Percentiles rank a stretch among this genome's conserved stretches.
Conservation (phyloP, 805 yeast species). For the Novakomyces olei region DNA sequence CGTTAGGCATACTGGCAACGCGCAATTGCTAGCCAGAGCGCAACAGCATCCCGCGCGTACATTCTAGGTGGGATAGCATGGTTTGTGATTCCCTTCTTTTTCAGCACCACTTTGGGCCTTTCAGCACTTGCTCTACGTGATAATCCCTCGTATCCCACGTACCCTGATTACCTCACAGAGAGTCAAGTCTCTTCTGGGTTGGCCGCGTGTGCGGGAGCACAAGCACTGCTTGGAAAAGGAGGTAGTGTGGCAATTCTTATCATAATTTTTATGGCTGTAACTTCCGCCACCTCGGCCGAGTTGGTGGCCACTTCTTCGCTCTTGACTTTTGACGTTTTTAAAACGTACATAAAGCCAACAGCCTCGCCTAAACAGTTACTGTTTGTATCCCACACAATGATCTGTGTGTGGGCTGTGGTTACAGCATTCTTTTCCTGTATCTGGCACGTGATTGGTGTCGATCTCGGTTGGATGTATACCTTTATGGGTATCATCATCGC, state of each 20-base stretch:
- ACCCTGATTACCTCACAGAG: slow-evolving; percentile 38
- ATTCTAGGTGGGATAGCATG: slow-evolving; percentile 26
- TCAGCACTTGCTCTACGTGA: slow-evolving; percentile 32
- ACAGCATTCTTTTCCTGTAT: slow-evolving; percentile 69
- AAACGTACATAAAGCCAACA: slow-evolving; percentile 49
- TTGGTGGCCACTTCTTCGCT: slow-evolving; percentile 64
- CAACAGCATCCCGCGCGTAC: slow-evolving; percentile 22
- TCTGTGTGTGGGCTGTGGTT: slow-evolving; percentile 29
- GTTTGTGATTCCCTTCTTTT: slow-evolving; percentile 22
- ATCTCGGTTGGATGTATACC: slow-evolving; percentile 66
- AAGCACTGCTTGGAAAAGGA: slow-evolving; percentile 57
- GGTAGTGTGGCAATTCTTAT: slow-evolving; percentile 63
- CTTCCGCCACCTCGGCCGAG: slow-evolving; percentile 74
- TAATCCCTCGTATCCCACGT: slow-evolving; percentile 54
- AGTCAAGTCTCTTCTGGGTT: slow-evolving; percentile 56
- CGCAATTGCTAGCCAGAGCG: slow-evolving; percentile 25
- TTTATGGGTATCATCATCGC: slow-evolving; percentile 59
- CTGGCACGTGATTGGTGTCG: slow-evolving; percentile 52
- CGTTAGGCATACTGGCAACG: slow-evolving; percentile 19
- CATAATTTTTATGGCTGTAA: slow-evolving; percentile 64
- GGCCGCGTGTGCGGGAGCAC: slow-evolving; percentile 40
- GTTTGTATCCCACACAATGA: slow-evolving; percentile 37
- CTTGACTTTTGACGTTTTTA: slow-evolving; percentile 58
- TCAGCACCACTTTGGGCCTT: slow-evolving; percentile 17
- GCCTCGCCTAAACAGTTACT: slow-evolving; percentile 53